phyloP scores from a whole-genome alignment of 257 asterid species.

The Scutellaria galericulata region DNA sequence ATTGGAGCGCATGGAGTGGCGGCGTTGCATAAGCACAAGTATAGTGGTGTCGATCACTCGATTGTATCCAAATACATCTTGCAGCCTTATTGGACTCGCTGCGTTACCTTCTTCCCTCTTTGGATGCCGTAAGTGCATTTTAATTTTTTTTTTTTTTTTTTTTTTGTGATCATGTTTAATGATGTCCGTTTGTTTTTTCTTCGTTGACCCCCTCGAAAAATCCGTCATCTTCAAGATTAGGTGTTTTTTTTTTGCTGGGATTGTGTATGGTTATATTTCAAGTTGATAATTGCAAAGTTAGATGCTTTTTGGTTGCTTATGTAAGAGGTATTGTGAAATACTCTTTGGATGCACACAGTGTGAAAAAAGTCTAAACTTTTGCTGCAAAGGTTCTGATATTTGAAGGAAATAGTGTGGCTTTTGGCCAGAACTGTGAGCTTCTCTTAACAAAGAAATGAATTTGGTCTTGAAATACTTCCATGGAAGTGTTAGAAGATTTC shows the following conservation, averaged over 20 bases:
- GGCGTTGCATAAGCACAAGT: constrained; percentile 82
- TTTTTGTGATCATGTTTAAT: neutral
- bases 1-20: constrained; percentile 90
- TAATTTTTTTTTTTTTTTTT: neutral
- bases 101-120: constrained; percentile 89
- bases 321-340: neutral
- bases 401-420: neutral
- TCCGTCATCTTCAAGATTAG: neutral
- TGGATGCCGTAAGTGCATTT: constrained; percentile 91
- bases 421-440: constrained; percentile 11
- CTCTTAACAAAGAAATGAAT: neutral
- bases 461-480: constrained; percentile 1
- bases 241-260: constrained; percentile 10
- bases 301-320: constrained; percentile 26
- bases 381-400: neutral
- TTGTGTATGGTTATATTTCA: constrained; percentile 19
- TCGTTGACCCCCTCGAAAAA: neutral
- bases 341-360: neutral
- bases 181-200: neutral
- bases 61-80: constrained; percentile 75
- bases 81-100: constrained; percentile 96
- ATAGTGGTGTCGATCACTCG: constrained; percentile 97
- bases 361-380: neutral
- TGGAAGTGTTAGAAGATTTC: constrained; percentile 10
- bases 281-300: neutral